Evolutionary conservation across 148 eudicot genomes (phyloP).

Genomic region (Chenopodium berlandieri): DNA sequence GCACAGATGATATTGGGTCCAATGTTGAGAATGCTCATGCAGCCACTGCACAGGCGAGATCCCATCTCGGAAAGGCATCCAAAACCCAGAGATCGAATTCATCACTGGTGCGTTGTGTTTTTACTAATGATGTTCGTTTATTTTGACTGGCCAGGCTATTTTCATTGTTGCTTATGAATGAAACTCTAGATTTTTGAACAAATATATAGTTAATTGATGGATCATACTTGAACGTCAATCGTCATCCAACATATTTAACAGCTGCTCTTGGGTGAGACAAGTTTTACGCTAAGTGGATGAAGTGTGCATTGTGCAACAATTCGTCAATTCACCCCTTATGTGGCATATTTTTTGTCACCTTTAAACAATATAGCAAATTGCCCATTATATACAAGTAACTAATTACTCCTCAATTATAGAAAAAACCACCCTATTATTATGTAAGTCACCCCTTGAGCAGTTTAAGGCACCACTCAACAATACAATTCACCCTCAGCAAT

Average conservation of each 20-base stretch:
- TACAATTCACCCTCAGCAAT: no score
- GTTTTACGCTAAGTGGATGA: no score
- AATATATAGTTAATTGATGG: neutral
- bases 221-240: neutral
- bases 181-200: neutral
- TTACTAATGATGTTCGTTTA: neutral
- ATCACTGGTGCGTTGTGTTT: slow-evolving; percentile 58
- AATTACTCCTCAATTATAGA: no score
- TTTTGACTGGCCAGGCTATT: neutral
- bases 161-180: neutral
- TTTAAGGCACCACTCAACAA: no score
- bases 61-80: slow-evolving; percentile 79
- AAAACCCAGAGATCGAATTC: slow-evolving; percentile 88
- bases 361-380: no score
- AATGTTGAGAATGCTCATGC: slow-evolving; percentile 72
- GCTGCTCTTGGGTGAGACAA: no score
- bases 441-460: no score
- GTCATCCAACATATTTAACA: neutral
- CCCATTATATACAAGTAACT: no score
- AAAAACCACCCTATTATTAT: no score
- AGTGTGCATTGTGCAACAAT: no score
- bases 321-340: no score
- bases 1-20: slow-evolving; percentile 74
- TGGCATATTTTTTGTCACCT: no score
- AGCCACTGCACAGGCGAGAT: slow-evolving; percentile 71